Evolutionary conservation across 164 flowering plant genomes (phyloP).

Genomic region (Saururus chinensis): DNA sequence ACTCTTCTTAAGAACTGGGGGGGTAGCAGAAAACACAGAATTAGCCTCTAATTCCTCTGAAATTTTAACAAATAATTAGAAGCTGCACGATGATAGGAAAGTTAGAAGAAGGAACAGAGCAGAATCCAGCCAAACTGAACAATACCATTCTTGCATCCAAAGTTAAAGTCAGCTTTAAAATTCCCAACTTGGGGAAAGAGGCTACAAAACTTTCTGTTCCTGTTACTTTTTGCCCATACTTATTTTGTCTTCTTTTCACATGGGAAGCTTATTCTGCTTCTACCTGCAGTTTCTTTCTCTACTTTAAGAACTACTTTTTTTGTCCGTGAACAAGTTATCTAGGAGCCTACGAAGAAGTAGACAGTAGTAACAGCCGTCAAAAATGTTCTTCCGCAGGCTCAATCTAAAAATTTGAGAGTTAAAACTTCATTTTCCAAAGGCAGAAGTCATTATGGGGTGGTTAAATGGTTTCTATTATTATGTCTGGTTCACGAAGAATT

Average conservation of each 20-base stretch:
- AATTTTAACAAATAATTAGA: conserved; percentile 2
- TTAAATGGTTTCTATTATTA: too few species aligned
- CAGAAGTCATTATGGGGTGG: not conserved
- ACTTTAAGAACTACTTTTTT: too few species aligned
- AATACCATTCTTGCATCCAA: too few species aligned
- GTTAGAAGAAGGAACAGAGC: conserved; percentile 2
- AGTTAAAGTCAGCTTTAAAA: too few species aligned
- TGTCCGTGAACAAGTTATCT: not conserved
- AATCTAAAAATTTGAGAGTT: not conserved
- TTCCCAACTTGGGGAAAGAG: too few species aligned
- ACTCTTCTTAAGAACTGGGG: conserved; percentile 5
- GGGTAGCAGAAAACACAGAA: conserved; percentile 5
- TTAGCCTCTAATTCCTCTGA: conserved; percentile 6
- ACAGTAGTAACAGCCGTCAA: not conserved
- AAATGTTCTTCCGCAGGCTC: not conserved
- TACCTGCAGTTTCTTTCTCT: too few species aligned
- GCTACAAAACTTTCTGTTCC: too few species aligned
- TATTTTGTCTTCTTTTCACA: too few species aligned
- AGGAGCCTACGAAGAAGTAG: not conserved
- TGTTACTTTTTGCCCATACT: too few species aligned
- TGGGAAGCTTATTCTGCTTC: too few species aligned
- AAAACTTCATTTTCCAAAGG: not conserved
- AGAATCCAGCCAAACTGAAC: too few species aligned
- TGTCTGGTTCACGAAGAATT: not conserved
- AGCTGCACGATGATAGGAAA: not conserved